Base-by-base conservation (phyloP, 306 rosid species). In the Sindora glabra region DNA sequence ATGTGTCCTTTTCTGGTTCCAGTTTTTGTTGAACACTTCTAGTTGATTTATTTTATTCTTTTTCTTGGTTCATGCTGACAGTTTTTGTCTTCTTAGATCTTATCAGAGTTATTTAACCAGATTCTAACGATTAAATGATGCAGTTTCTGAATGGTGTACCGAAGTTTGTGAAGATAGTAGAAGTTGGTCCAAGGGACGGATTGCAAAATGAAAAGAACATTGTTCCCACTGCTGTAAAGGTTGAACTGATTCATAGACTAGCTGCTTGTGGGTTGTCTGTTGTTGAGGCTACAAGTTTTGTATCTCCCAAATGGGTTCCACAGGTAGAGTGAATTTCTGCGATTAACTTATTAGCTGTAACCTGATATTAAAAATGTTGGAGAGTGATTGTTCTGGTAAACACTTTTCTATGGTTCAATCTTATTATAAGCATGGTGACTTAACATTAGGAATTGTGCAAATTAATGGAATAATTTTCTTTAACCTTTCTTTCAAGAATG, bases 151-250 rank as follows among this genome's bases (percentile, higher is more conserved):
- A 51, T 41, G 77, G 83, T 40, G 62, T 86, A 19, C 90, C 94
- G 36, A 81, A 77, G 64, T 84, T 69, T 78, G 95, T 86, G 46
- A 90, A 90, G 79, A 90, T 90, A 57, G 97, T 86, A 57, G 97
- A 86, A 86, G 97, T 86, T 70, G 97, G 97, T 69, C 95, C 95
- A 65, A 90, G 97, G 69, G 97, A 90, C 52, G 97, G 97, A 62
- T 86, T 90, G 10, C 97, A 90, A 63, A 90, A 90, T 72, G 97
- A 90, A 81, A 86, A 84, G 83, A 70, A 78, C 71, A 70, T 65
- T 71, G 90, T 90, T 22, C 80, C 97, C 41, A 71, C 95, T 5
- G 45, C 74, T 65, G 73, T 80, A 45, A 86, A 90, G 88, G 48
- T 90, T 39, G 94, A 86, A 73, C 70, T 90, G 86, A 86, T 90